These are phyloP conservation scores for Coemansia guatemalensis DNA, from an alignment of 192 early-diverging fungal species.

Conservation along the genomic window DNA sequence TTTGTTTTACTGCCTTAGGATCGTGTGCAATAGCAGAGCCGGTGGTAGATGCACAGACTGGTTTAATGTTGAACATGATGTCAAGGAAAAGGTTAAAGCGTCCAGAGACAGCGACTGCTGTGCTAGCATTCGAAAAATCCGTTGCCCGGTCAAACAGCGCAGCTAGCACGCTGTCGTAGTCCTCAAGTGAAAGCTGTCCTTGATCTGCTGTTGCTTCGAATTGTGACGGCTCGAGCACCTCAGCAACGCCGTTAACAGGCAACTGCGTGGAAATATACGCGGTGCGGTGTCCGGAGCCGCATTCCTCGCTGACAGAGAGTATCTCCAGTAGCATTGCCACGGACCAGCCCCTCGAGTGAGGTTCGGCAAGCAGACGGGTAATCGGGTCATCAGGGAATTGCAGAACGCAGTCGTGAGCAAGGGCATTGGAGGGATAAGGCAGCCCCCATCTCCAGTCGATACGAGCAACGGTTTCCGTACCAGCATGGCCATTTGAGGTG, in stretches of 20 bases:
- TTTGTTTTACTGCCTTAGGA: background rate
- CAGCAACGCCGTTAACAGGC: slow-evolving; percentile 5
- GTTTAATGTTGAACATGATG: slow-evolving; percentile 5
- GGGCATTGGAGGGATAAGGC: slow-evolving; percentile 17
- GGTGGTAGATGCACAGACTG: slow-evolving; percentile 6
- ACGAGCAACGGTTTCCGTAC: background rate
- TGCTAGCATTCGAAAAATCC: slow-evolving; percentile 35
- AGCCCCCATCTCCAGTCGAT: slow-evolving; percentile 45
- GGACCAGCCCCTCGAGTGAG: slow-evolving; percentile 34
- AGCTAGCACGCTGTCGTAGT: slow-evolving; percentile 33
- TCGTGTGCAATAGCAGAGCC: slow-evolving; percentile 12
- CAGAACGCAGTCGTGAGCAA: slow-evolving; percentile 42
- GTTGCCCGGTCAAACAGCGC: slow-evolving; percentile 36
- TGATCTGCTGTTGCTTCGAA: slow-evolving; percentile 14
- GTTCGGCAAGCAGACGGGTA: slow-evolving; percentile 42
- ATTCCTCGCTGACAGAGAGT: slow-evolving; percentile 72
- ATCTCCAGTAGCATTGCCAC: slow-evolving; percentile 66
- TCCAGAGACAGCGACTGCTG: slow-evolving; percentile 20
- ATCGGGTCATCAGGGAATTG: slow-evolving; percentile 55
- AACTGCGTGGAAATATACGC: slow-evolving; percentile 59
- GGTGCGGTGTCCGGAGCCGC: slow-evolving; percentile 65
- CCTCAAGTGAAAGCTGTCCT: slow-evolving; percentile 25
- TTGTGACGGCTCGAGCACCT: background rate
- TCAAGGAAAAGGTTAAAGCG: slow-evolving; percentile 20
- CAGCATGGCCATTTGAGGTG: too few species aligned